These are phyloP conservation scores for Phytopythium aichiense DNA, from an alignment of 352 stramenopile species.

Conservation along the genomic window DNA sequence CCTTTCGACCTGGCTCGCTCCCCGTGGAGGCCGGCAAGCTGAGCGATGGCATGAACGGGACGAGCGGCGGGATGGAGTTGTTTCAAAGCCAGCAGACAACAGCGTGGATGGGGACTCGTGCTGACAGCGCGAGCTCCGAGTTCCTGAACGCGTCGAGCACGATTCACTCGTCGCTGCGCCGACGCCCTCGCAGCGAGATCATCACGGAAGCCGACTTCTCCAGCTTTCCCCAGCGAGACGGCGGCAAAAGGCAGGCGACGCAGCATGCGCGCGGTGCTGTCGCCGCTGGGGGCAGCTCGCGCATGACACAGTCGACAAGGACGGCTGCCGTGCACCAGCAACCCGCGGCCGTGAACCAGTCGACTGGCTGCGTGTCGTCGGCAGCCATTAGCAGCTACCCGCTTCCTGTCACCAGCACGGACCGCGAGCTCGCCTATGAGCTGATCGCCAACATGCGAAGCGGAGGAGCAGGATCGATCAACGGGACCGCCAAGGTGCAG, in stretches of 20 bases:
- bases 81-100: not conserved
- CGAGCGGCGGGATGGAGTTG: not conserved
- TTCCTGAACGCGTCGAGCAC: not conserved
- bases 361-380: not conserved
- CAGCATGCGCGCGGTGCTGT: not conserved
- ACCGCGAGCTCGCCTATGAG: not conserved
- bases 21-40: not conserved
- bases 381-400: not conserved
- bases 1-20: constrained; percentile 7
- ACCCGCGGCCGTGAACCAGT: not conserved
- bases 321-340: not conserved
- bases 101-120: not conserved
- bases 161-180: not conserved
- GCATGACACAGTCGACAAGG: not conserved
- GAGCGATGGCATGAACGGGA: not conserved
- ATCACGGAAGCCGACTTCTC: constrained; percentile 4
- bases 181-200: constrained; percentile 2
- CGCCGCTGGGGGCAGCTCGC: not conserved
- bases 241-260: not conserved
- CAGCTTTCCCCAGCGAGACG: not conserved
- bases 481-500: constrained; percentile 15
- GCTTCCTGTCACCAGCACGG: not conserved
- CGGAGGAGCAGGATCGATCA: not conserved
- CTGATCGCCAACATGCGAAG: constrained; percentile 3
- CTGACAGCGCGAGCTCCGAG: not conserved